Evolutionary conservation across 2,329 filamentous ascomycete genomes (phyloP), one percentile per base, ranked within the genome.

Genomic region (Zymoseptoria crescenta): DNA sequence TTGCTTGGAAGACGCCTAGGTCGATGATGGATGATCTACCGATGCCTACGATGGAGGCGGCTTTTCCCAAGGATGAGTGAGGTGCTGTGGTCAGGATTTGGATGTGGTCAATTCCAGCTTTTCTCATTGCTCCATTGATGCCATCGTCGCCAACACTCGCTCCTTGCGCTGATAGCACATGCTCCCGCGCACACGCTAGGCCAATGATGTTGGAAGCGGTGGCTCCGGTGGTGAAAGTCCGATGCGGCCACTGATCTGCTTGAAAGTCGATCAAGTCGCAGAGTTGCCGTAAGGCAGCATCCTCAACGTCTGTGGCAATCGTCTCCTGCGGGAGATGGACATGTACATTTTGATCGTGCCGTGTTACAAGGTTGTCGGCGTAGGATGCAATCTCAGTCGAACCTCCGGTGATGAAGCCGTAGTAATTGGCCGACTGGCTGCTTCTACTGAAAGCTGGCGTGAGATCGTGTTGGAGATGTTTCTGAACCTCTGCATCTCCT

Each of bases 381-480:
- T 89, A 83, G 65, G 87, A 81, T 30, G 91, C 91, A 24, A 91
- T 84, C 5, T 91, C 89, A 0, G 92, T 88, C 7, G 81, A 79
- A 13, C 90, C 88, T 51, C 93, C 93, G 0, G 87, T 96, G 5
- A 96, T 88, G 72, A 96, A 96, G 60, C 91, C 92, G 72, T 90
- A 95, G 78, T 95, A 96, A 57, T 85, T 83, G 9, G 84, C 74
- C 50, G 82, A 84, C 49, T 82, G 80, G 64, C 84, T 86, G 30
- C 24, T 49, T 21, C 79, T 81, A 66, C 87, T 91, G 60, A 94
- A 80, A 1, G 81, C 87, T 6, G 79, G 79, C 2, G 72, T 70
- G 6, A 83, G 69, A 29, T 81, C 77, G 6, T 74, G 62, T 4
- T 73, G 63, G 3, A 83, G 66, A 64, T 83, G 80, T 6, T 69